Percentiles rank a stretch among this genome's conserved stretches.
These are phyloP conservation scores for Verbena officinalis DNA, from an alignment of 257 asterid species.

Conservation along the genomic window DNA sequence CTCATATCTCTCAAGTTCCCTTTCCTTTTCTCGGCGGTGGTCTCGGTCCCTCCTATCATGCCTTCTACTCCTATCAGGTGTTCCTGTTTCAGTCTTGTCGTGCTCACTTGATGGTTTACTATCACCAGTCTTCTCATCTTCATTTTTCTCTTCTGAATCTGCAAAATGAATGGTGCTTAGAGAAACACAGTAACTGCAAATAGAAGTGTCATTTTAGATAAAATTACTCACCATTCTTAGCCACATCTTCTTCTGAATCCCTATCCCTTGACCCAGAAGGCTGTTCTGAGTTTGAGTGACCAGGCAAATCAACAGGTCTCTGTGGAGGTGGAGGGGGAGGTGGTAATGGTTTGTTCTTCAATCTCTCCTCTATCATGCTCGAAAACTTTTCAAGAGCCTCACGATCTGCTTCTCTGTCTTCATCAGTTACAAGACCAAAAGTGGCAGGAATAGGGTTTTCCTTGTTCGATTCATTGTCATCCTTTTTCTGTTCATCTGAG, in stretches of 20 bases:
- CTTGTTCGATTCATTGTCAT: slow-evolving; percentile 46
- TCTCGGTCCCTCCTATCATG: slow-evolving; percentile 80
- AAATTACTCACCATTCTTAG: slow-evolving; percentile 50
- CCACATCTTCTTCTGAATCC: slow-evolving; percentile 58
- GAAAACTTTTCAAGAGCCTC: slow-evolving; percentile 72
- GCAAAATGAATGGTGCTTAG: too few relatives aligned
- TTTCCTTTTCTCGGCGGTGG: slow-evolving; percentile 76
- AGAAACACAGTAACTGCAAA: too few relatives aligned
- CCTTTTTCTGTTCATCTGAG: slow-evolving; percentile 55
- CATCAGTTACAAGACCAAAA: slow-evolving; percentile 84
- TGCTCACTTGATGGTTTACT: slow-evolving; percentile 65
- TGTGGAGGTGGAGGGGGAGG: slow-evolving; percentile 89
- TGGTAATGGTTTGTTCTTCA: slow-evolving; percentile 83
- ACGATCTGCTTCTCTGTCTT: slow-evolving; percentile 71
- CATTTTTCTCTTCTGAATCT: slow-evolving; percentile 71
- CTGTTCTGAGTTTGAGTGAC: slow-evolving; percentile 60
- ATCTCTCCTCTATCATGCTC: slow-evolving; percentile 84
- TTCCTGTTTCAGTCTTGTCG: slow-evolving; percentile 66
- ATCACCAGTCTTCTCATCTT: slow-evolving; percentile 71
- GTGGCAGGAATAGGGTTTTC: slow-evolving; percentile 55
- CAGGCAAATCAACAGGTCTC: slow-evolving; percentile 51
- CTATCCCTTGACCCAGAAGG: slow-evolving; percentile 64
- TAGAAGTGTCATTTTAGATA: slow-evolving; percentile 5
- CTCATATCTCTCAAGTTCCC: slow-evolving; percentile 92
- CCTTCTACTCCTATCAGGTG: slow-evolving; percentile 86